Evolutionary conservation across 805 yeast species (phyloP), one percentile per base, ranked within the genome.

Genomic region (Barnettozyma californica): DNA sequence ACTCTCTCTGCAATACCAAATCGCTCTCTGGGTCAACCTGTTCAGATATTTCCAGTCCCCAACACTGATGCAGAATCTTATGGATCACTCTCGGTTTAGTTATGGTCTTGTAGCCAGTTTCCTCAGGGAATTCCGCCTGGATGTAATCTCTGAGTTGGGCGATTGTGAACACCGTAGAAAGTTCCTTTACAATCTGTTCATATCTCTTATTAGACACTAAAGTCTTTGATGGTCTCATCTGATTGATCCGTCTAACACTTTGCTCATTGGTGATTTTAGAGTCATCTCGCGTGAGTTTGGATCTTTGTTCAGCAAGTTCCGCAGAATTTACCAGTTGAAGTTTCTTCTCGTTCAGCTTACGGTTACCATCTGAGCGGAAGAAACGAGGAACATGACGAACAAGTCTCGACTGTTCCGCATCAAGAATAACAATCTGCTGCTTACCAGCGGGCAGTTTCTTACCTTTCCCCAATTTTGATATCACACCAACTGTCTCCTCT

Each of bases 361-460:
- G 14, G 19, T 31, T 18, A 13, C 39, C 19, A n/a, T 40, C 37
- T 11, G 13, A 9, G 3, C 27, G 37, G 48, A 44, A 47, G 36
- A 36, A 41, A 10, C 16, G 27, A 7, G 53, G 50, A 1, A 47
- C 47, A n/a, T 44, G 44, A 5, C 53, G 44, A 1, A 55, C 42
- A 4, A 59, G 48, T 13, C 39, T 53, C 18, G 61, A 57, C 41
- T 58, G 52, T 7, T 45, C 37, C 5, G 62, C 63, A 35, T 58
- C 45, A 36, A 59, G 41, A 9, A 59, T 59, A 18, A 59, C 56
- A 9, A 59, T 34, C 23, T 44, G 42, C 43, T 57, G 63, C 37
- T 57, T 59, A 31, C 25, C 46, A n/a, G 63, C 55, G 3, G 58
- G 49, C 13, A 50, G 50, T 48, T 59, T 59, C 52, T 58, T 59